Conservation (phyloP, 2,329 filamentous ascomycete species). For the Fusarium oxysporum region DNA sequence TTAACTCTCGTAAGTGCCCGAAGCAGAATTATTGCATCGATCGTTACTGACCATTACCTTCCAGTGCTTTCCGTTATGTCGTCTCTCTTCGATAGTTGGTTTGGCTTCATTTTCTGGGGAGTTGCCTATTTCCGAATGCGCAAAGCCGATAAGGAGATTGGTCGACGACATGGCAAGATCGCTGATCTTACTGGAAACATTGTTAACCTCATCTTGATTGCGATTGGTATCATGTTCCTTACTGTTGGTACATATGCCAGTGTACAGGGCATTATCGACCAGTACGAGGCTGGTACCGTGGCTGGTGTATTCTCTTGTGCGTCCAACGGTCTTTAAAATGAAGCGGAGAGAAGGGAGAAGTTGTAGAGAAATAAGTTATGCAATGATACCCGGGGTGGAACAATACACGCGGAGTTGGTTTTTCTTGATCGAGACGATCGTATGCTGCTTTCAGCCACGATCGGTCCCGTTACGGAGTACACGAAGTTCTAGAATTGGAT, state of each 20-base stretch:
- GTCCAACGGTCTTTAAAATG: conserved; percentile 69
- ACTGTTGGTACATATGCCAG: conserved; percentile 84
- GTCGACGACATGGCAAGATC: conserved; percentile 62
- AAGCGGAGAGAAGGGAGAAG: background rate
- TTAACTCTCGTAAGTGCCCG: conserved; percentile 72
- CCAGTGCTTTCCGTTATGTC: conserved; percentile 78
- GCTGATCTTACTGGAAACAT: conserved; percentile 65
- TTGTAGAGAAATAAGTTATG: conserved; percentile 1
- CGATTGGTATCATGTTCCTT: conserved; percentile 83
- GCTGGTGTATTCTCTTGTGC: conserved; percentile 80
- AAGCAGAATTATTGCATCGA: no score
- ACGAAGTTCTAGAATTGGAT: background rate
- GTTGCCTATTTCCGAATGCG: conserved; percentile 84
- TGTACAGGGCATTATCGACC: conserved; percentile 79
- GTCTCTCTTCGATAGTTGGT: conserved; percentile 93
- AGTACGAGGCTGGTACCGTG: conserved; percentile 73
- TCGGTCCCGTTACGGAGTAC: background rate
- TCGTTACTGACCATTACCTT: conserved; percentile 25
- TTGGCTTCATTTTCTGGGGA: conserved; percentile 96
- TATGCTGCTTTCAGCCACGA: background rate
- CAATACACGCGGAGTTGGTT: conserved; percentile 1
- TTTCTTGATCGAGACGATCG: background rate
- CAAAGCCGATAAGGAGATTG: conserved; percentile 67
- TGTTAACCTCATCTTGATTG: conserved; percentile 79
- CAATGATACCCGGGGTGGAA: conserved; percentile 20